A percentile compares a stretch with the other conserved stretches of the same genome.
Conservation (phyloP, 1,284 basidiomycete species). For the Apiotrichum laibachii region DNA sequence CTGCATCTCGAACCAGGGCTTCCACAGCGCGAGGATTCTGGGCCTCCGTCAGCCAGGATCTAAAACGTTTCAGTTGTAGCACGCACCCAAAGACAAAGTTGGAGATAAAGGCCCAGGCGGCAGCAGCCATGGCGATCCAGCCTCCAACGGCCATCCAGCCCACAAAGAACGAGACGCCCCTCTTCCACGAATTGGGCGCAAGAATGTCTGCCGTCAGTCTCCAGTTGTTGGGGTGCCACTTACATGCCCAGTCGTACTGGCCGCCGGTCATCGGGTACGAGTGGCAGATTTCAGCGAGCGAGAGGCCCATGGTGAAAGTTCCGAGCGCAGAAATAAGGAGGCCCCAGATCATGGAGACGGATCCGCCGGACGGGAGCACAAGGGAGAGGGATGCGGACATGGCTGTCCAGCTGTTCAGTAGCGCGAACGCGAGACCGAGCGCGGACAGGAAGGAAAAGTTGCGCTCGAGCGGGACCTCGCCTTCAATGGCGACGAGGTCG, state of each 20-base stretch:
- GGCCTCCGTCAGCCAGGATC: not conserved
- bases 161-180: conserved; percentile 30
- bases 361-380: conserved; percentile 41
- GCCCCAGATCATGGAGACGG: conserved; percentile 45
- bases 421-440: conserved; percentile 19
- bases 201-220: conserved; percentile 21
- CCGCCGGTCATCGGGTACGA: conserved; percentile 32
- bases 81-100: conserved; percentile 33
- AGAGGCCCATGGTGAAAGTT: conserved; percentile 30
- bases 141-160: conserved; percentile 20
- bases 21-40: conserved; percentile 40
- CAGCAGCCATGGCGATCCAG: conserved; percentile 22
- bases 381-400: conserved; percentile 14
- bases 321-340: conserved; percentile 34
- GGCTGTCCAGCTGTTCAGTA: conserved; percentile 20
- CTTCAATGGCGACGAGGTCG: too few species aligned
- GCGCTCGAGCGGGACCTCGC: conserved; percentile 9
- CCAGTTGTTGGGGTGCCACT: not conserved
- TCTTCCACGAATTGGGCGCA: conserved; percentile 20
- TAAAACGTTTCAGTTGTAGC: conserved; percentile 1
- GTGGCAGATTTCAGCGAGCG: conserved; percentile 24
- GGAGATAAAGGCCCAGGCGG: conserved; percentile 6
- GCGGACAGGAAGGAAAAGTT: conserved; percentile 12
- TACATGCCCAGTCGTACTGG: conserved; percentile 44
- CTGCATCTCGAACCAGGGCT: not conserved